Conservation (phyloP, 495 filamentous ascomycete genomes). For the Immersiella caudata region DNA sequence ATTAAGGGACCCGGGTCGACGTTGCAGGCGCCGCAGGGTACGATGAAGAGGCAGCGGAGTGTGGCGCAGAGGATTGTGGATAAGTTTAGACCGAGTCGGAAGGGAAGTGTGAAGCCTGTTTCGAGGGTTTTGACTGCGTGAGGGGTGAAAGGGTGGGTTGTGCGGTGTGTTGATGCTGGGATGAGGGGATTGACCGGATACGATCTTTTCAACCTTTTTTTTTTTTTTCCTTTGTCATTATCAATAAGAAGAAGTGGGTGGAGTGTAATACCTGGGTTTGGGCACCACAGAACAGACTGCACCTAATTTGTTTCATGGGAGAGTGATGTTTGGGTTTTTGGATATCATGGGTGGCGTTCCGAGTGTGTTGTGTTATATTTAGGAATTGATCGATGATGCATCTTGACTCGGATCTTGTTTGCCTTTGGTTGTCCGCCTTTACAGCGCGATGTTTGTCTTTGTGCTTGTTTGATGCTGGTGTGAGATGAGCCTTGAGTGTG, state of each 20-base stretch:
- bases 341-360: not conserved
- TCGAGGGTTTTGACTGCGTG: not conserved
- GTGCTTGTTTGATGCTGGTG: too few relatives aligned
- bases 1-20: not conserved
- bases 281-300: not conserved
- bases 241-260: not conserved
- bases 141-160: too few relatives aligned
- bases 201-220: not conserved
- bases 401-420: too few relatives aligned
- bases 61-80: constrained; percentile 14
- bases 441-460: too few relatives aligned
- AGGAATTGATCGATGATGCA: too few relatives aligned
- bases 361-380: not conserved
- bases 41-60: constrained; percentile 3
- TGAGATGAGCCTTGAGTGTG: too few relatives aligned
- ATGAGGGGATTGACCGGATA: not conserved
- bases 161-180: not conserved
- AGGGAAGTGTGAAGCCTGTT: not conserved
- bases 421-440: too few relatives aligned
- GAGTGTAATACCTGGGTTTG: not conserved
- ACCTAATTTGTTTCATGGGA: not conserved
- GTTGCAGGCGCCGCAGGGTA: not conserved
- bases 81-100: constrained; percentile 8
- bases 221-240: not conserved
- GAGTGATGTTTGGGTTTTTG: not conserved